A percentile compares a stretch with the other conserved stretches of the same genome.
These are phyloP conservation scores for Zygotorulaspora florentina DNA, from an alignment of 805 yeast genomes.

Conservation along the genomic window DNA sequence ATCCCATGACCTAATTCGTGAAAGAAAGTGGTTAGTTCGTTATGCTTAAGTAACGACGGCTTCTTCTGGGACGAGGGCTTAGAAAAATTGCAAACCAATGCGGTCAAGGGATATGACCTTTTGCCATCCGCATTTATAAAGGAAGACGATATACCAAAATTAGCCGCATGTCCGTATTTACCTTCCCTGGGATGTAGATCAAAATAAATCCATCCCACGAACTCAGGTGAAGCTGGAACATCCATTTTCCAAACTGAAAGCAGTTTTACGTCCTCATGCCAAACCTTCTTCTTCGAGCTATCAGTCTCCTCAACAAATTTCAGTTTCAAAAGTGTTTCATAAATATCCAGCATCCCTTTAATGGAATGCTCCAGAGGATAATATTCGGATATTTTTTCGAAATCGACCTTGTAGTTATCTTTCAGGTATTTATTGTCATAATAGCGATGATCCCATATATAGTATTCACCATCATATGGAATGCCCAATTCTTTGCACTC, in stretches of 20 bases:
- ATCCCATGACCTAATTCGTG: slow-evolving; percentile 90
- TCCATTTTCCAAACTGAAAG: slow-evolving; percentile 68
- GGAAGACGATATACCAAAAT: slow-evolving; percentile 64
- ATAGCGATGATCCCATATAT: slow-evolving; percentile 72
- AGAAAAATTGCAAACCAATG: slow-evolving; percentile 80
- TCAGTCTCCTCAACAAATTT: slow-evolving; percentile 53
- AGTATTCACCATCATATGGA: slow-evolving; percentile 41
- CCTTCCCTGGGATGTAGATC: slow-evolving; percentile 85
- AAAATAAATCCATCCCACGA: slow-evolving; percentile 74
- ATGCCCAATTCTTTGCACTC: slow-evolving; percentile 47
- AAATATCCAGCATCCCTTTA: slow-evolving; percentile 62
- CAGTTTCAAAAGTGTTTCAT: slow-evolving; percentile 64
- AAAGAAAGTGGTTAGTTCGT: slow-evolving; percentile 78
- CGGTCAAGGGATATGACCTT: slow-evolving; percentile 64
- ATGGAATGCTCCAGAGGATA: slow-evolving; percentile 72
- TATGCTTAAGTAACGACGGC: slow-evolving; percentile 72
- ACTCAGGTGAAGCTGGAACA: slow-evolving; percentile 42
- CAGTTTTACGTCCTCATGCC: slow-evolving; percentile 79
- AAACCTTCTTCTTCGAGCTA: slow-evolving; percentile 42
- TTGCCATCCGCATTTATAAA: slow-evolving; percentile 46
- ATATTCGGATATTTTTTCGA: slow-evolving; percentile 65
- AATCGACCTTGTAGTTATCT: slow-evolving; percentile 66
- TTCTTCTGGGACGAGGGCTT: slow-evolving; percentile 57
- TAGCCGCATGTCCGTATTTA: slow-evolving; percentile 87
- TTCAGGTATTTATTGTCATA: slow-evolving; percentile 65